Base-by-base conservation (phyloP, 352 stramenopile species). In the Globisporangium paddicum region DNA sequence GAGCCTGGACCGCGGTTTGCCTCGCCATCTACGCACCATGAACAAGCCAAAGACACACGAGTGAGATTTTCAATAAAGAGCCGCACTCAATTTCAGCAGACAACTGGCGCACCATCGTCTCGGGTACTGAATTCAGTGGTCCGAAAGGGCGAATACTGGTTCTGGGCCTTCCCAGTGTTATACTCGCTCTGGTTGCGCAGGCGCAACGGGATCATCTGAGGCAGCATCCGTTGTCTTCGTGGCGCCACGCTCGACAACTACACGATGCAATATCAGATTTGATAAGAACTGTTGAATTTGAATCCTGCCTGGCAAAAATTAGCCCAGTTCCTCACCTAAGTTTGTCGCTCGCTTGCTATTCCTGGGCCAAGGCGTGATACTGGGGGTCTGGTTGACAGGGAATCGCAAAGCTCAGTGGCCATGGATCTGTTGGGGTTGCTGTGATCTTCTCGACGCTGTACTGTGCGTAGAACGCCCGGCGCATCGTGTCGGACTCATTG, bases 391-490 rank as follows among this genome's bases (percentile, higher is more conserved):
- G 23, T n/a, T 30, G 41, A 21, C 79, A 88, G 18, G 70, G 74
- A 66, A 92, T 82, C 6, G 79, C 79, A 67, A 87, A 89, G 67
- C 74, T 88, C 28, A 92, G 63, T 11, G 82, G 82, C n/a, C 49
- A 45, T 3, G 55, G 9, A 28, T 78, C 73, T 0, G 62, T 67
- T 3, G 66, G 69, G 32, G 59, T 65, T 34, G 74, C 73, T 16
- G 68, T 85, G 60, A 92, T 90, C 28, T 32, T 32, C 28, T 28
- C 37, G 67, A 18, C 69, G 21, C 71, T 87, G 61, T 88, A 92
- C 56, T 92, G 82, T 0, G 75, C 79, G 66, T 92, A 92, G 56
- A 90, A 90, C 1, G 80, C 82, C 8, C 79, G 74, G 34, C 82
- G 72, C 25, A 47, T 25, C 1, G 40, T 28, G 16, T 67, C 35